A percentile compares a stretch with the other conserved stretches of the same genome.
Conservation (phyloP, 352 stramenopile genomes). For the Phytopythium oedochilum region DNA sequence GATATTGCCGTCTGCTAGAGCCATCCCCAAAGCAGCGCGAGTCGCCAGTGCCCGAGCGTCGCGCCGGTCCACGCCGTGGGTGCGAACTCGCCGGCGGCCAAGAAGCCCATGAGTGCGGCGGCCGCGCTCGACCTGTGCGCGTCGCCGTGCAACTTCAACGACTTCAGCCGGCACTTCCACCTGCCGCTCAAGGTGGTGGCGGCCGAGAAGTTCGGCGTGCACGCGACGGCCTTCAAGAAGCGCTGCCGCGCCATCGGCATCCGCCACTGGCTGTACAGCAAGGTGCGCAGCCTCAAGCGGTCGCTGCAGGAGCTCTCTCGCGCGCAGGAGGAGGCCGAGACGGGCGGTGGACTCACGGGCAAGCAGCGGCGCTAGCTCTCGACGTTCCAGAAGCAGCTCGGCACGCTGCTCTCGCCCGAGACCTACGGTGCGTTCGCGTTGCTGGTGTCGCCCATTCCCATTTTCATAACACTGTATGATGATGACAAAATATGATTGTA, state of each 20-base stretch:
- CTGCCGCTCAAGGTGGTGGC: slow-evolving; percentile 53
- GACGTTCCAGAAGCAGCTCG: slow-evolving; percentile 67
- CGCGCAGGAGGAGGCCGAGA: slow-evolving; percentile 50
- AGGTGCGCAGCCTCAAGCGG: slow-evolving; percentile 53
- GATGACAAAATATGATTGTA: too few relatives aligned
- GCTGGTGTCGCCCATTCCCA: too few relatives aligned
- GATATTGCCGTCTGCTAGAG: too few relatives aligned
- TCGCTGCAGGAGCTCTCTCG: slow-evolving; percentile 53
- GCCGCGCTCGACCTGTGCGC: too few relatives aligned
- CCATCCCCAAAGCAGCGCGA: too few relatives aligned
- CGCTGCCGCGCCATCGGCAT: slow-evolving; percentile 53
- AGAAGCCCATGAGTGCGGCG: too few relatives aligned
- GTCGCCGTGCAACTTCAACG: slow-evolving; percentile 29
- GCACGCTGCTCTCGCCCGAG: slow-evolving; percentile 69
- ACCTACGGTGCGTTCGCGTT: too few relatives aligned
- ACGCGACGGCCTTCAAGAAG: slow-evolving; percentile 60
- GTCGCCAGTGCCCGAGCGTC: too few relatives aligned
- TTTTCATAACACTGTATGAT: too few relatives aligned
- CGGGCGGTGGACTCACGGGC: slow-evolving; percentile 48
- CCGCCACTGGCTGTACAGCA: slow-evolving; percentile 58
- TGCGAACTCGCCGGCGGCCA: too few relatives aligned
- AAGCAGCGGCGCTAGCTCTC: slow-evolving; percentile 69
- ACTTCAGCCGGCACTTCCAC: slow-evolving; percentile 51
- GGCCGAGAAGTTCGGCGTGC: slow-evolving; percentile 56
- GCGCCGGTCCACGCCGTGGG: too few relatives aligned